Base-by-base conservation (phyloP, 768 basidiomycete genomes). In the Lentinus tigrinus region DNA sequence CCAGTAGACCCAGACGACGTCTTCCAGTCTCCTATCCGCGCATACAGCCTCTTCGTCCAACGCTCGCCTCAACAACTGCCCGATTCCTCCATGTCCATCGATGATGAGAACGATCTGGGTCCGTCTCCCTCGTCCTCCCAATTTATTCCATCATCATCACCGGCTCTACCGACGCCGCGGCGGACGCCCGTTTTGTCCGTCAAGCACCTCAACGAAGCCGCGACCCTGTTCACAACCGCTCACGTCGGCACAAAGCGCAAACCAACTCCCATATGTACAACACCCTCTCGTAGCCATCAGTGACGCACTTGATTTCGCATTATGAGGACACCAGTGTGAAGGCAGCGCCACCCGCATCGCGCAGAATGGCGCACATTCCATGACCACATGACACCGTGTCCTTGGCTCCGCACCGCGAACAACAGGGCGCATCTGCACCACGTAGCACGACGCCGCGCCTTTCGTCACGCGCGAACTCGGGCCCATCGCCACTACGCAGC, bases 221-320 rank as follows among this genome's bases (percentile, higher is more conserved):
- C 19, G 58, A 1, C 64, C 17, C 47, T 62, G 0, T 46, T 55
- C 34, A 19, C 60, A 4, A 43, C 61, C 1, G 46, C 67, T 0
- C 52, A 65, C 13, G 52, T 51, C 14, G 85, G 86, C 39, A 84
- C 81, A 1, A 89, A 89, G 70, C 84, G 88, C 66, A 89, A 89
- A 69, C 84, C 85, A 5, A 77, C 75, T 44, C 73, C 73, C 50
- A 78, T 71, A 62, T 84, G 60, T 73, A 51, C 65, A 28, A 89
- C 87, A 10, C 87, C 87, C 4, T 77, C 84, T 10, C 80, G 80
- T 19, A 76, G 75, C 14, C 78, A 80, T 36, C n/a, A n/a, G n/a
- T n/a, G n/a, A n/a, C n/a, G n/a, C n/a, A n/a, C n/a, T n/a, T n/a
- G n/a, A n/a, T n/a, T n/a, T n/a, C n/a, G n/a, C n/a, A n/a, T n/a